phyloP scores from a whole-genome alignment of 768 basidiomycete species.

The Mycena polygramma region DNA sequence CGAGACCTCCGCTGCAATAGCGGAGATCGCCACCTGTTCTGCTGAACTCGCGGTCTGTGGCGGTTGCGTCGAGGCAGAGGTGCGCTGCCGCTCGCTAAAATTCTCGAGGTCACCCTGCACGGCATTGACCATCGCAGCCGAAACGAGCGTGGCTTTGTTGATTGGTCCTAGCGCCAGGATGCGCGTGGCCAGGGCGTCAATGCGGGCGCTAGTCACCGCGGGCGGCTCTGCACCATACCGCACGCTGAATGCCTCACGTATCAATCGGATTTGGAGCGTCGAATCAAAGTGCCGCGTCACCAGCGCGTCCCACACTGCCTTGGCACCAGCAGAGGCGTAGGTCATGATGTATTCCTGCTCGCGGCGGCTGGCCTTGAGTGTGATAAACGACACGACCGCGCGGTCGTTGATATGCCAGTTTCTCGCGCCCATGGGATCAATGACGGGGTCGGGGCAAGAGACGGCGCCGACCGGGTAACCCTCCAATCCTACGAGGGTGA shows the following conservation, averaged over 20 bases:
- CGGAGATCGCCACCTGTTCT: slow-evolving; percentile 21
- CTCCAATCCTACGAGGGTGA: slow-evolving; percentile 25
- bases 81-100: neutral
- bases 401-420: slow-evolving; percentile 29
- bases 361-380: slow-evolving; percentile 18
- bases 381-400: slow-evolving; percentile 25
- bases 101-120: slow-evolving; percentile 28
- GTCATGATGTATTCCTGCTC: slow-evolving; percentile 27
- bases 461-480: slow-evolving; percentile 8
- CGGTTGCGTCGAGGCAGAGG: neutral
- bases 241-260: slow-evolving; percentile 26
- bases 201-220: slow-evolving; percentile 26
- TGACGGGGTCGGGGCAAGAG: slow-evolving; percentile 17
- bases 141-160: slow-evolving; percentile 18
- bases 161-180: slow-evolving; percentile 28
- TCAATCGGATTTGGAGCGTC: slow-evolving; percentile 21
- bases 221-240: slow-evolving; percentile 26
- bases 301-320: slow-evolving; percentile 29
- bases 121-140: slow-evolving; percentile 30
- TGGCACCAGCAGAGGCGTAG: slow-evolving; percentile 9
- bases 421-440: slow-evolving; percentile 14
- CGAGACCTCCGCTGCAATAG: slow-evolving; percentile 13
- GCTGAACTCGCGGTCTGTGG: neutral
- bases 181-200: slow-evolving; percentile 23
- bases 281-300: slow-evolving; percentile 22